Conservation (phyloP, 2,329 filamentous ascomycete species). For the Aplosporella prunicola region DNA sequence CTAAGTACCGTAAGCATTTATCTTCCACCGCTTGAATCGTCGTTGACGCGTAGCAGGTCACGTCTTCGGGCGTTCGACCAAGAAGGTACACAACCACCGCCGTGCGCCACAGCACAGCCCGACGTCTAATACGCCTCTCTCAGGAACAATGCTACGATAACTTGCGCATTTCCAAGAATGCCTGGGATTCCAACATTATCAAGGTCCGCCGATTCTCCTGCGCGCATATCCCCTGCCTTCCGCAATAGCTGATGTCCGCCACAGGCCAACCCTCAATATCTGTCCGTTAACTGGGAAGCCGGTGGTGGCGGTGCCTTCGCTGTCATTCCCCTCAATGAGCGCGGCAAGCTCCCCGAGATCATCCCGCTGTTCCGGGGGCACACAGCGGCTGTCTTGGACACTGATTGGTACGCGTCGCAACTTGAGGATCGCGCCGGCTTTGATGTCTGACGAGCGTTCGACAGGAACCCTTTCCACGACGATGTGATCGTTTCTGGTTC, state of each 20-base stretch:
- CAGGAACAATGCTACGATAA: conserved; percentile 97
- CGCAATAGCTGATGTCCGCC: conserved; percentile 18
- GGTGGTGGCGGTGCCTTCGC: conserved; percentile 94
- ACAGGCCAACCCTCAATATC: conserved; percentile 88
- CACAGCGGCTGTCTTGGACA: conserved; percentile 90
- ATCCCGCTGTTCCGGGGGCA: conserved; percentile 94
- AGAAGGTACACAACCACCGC: conserved; percentile 50
- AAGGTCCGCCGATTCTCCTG: conserved; percentile 62
- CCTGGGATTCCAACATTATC: conserved; percentile 97
- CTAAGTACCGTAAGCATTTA: conserved; percentile 57
- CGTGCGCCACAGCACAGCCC: not conserved
- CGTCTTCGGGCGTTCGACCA: conserved; percentile 91
- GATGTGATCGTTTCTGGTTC: conserved; percentile 84
- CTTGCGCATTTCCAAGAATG: conserved; percentile 92
- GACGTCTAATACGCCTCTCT: conserved; percentile 12
- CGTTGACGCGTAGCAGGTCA: conserved; percentile 56
- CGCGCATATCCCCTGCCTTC: conserved; percentile 19
- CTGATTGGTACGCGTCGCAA: conserved; percentile 62
- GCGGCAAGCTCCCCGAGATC: conserved; percentile 81
- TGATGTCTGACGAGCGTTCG: conserved; percentile 10
- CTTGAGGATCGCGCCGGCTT: not conserved
- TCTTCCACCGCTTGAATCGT: conserved; percentile 15
- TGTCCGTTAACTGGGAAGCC: conserved; percentile 97
- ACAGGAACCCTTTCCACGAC: conserved; percentile 93
- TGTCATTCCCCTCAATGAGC: conserved; percentile 83